Conservation (phyloP, 1,284 basidiomycete species). For the Fomitopsis betulina region DNA sequence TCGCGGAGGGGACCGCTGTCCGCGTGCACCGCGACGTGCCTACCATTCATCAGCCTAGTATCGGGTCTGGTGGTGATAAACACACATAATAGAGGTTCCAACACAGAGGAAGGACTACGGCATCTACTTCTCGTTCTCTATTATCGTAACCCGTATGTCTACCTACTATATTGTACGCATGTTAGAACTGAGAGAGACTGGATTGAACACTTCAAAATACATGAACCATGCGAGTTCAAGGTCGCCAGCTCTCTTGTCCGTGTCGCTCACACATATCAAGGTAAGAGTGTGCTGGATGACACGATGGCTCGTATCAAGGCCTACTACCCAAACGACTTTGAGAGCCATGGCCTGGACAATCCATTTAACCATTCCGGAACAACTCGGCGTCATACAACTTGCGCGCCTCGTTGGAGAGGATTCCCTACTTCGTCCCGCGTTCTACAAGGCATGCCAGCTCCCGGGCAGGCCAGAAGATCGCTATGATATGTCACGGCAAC, state of each 20-base stretch:
- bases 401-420: no score
- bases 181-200: background rate
- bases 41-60: slow-evolving; percentile 16
- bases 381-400: no score
- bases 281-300: slow-evolving; percentile 13
- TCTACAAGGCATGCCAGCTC: no score
- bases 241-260: slow-evolving; percentile 18
- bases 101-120: slow-evolving; percentile 15
- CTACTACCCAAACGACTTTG: slow-evolving; percentile 11
- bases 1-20: slow-evolving; percentile 18
- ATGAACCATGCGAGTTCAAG: slow-evolving; percentile 14
- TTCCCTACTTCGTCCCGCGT: no score
- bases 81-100: slow-evolving; percentile 17
- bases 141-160: slow-evolving; percentile 14
- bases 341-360: no score
- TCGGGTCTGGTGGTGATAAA: slow-evolving; percentile 12
- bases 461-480: no score
- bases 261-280: slow-evolving; percentile 21
- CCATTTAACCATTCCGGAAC: no score
- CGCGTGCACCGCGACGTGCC: slow-evolving; percentile 22
- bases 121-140: slow-evolving; percentile 16
- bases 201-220: background rate
- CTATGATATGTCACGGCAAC: no score
- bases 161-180: background rate
- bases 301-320: slow-evolving; percentile 17